Percentiles rank a stretch among this genome's conserved stretches.
These are phyloP conservation scores for Camelina hispida DNA, from an alignment of 345 rosid genomes.

Conservation along the genomic window DNA sequence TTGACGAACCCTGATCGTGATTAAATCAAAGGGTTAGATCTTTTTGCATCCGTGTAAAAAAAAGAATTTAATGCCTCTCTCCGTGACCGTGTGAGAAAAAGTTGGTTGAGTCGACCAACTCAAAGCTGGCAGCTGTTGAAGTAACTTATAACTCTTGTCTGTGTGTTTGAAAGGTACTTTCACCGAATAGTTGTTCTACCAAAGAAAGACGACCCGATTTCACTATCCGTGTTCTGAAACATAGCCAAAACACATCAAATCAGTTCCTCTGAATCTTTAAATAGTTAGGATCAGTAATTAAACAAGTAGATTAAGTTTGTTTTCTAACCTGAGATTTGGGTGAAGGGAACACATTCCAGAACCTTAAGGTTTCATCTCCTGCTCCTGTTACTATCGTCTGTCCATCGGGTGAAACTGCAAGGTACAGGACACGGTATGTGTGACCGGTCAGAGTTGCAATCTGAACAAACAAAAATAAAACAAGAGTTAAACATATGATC, in stretches of 20 bases:
- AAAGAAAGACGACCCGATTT: conserved; percentile 79
- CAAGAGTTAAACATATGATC: neutral
- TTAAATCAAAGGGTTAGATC: conserved; percentile 38
- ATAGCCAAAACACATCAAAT: neutral
- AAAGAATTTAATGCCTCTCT: conserved; percentile 13
- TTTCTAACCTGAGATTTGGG: conserved; percentile 81
- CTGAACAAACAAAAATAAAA: conserved; percentile 52
- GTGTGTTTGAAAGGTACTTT: conserved; percentile 18
- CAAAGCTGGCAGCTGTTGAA: conserved; percentile 32
- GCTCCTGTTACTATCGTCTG: conserved; percentile 99
- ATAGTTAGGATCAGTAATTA: no score
- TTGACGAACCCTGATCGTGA: conserved; percentile 33
- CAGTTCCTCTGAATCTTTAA: neutral
- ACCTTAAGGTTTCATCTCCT: conserved; percentile 95
- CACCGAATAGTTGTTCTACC: conserved; percentile 60
- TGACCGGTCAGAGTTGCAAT: conserved; percentile 97
- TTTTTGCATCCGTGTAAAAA: conserved; percentile 39
- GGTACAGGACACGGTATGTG: conserved; percentile 90
- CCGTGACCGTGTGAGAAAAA: conserved; percentile 5
- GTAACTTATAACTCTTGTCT: conserved; percentile 8
- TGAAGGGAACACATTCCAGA: conserved; percentile 98
- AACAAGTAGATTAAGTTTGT: neutral
- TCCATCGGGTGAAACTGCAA: conserved; percentile 98
- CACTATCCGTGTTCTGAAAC: conserved; percentile 77
- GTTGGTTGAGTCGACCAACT: conserved; percentile 47